Percentiles rank a stretch among this genome's conserved stretches.
These are phyloP conservation scores for Rhododendron mucronatum DNA, from an alignment of 148 eudicot species.

Conservation along the genomic window DNA sequence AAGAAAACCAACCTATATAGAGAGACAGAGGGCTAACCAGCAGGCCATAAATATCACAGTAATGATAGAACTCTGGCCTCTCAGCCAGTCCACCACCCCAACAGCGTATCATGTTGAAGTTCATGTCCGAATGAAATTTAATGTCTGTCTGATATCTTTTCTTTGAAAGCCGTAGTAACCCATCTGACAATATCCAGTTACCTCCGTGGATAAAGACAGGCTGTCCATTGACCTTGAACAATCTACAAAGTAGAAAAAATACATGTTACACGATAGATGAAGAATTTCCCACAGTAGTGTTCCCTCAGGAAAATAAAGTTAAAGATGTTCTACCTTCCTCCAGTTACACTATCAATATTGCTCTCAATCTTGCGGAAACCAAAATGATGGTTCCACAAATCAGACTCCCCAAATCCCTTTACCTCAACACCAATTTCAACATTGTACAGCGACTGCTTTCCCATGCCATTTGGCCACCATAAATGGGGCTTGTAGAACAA, in stretches of 20 bases:
- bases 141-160: constrained; percentile 88
- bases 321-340: constrained; percentile 70
- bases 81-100: constrained; percentile 99
- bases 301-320: neutral
- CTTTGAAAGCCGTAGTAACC: constrained; percentile 80
- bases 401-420: constrained; percentile 83
- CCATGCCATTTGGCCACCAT: constrained; percentile 99
- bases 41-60: constrained; percentile 84
- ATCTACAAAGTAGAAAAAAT: constrained; percentile 34
- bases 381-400: constrained; percentile 66
- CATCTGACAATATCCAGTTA: constrained; percentile 98
- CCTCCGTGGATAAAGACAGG: constrained; percentile 97
- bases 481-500: constrained; percentile 84
- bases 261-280: neutral
- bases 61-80: constrained; percentile 94
- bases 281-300: neutral
- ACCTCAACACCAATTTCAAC: constrained; percentile 67
- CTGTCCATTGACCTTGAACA: constrained; percentile 93
- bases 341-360: constrained; percentile 69
- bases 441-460: constrained; percentile 82
- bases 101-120: constrained; percentile 97
- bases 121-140: constrained; percentile 97
- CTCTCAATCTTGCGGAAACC: constrained; percentile 96
- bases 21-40: constrained; percentile 73
- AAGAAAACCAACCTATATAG: constrained; percentile 4